Conservation (phyloP, 2,329 filamentous ascomycete species). For the Apiospora malaysiana region DNA sequence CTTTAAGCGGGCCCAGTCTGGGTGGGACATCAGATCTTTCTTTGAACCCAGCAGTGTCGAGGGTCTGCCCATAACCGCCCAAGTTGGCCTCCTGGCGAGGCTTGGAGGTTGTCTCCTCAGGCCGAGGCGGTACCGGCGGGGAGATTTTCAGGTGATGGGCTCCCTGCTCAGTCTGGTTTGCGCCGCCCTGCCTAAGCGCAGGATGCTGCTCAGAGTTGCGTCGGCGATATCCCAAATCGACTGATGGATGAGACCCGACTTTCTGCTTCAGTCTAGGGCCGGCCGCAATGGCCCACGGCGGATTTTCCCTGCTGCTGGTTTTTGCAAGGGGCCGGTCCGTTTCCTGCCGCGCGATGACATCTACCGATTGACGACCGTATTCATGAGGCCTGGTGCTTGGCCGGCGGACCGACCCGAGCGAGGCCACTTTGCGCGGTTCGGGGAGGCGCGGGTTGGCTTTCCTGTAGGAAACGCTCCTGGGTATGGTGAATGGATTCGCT, state of each 20-base stretch:
- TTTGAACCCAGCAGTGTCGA: not conserved
- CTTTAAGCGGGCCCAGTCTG: not conserved
- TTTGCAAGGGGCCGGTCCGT: not conserved
- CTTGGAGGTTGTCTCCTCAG: not conserved
- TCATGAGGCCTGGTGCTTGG: not conserved
- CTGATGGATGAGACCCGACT: not conserved
- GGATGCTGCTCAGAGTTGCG: not conserved
- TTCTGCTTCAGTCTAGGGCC: not conserved
- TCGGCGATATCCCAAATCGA: too few species aligned
- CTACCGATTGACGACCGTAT: not conserved
- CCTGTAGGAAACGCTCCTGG: not conserved
- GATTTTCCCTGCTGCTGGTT: not conserved
- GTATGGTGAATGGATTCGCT: not conserved
- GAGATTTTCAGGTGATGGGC: not conserved
- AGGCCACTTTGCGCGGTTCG: not conserved
- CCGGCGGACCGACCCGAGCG: not conserved
- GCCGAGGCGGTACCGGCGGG: not conserved
- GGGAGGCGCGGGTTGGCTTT: slow-evolving; percentile 3
- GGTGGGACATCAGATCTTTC: not conserved
- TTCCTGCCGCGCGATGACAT: not conserved
- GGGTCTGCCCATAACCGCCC: not conserved
- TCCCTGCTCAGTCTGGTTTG: not conserved
- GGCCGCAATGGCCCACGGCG: not conserved
- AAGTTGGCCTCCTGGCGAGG: not conserved
- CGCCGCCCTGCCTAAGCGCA: not conserved